phyloP scores from a whole-genome alignment of 2,329 filamentous ascomycete genomes.

The Sclerotinia glacialis region DNA sequence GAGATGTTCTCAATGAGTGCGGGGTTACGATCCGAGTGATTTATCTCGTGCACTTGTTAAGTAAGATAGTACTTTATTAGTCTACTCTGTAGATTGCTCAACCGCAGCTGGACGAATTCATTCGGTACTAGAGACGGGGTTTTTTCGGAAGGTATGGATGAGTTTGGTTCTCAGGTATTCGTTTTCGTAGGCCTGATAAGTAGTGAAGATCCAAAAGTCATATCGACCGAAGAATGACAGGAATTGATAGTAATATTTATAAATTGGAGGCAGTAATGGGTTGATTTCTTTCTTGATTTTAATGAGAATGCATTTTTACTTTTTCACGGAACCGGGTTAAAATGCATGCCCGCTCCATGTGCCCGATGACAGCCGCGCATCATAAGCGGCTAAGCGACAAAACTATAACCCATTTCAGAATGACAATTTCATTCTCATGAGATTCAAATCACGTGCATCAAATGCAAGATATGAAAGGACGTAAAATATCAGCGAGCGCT shows the following conservation, averaged over 20 bases:
- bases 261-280: not conserved
- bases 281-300: constrained; percentile 7
- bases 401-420: too few species aligned
- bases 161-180: not conserved
- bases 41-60: not conserved
- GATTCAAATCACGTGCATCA: too few species aligned
- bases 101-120: constrained; percentile 5
- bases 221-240: constrained; percentile 3
- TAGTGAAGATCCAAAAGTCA: constrained; percentile 16
- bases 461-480: too few species aligned
- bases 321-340: constrained; percentile 19
- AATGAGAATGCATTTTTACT: constrained; percentile 16
- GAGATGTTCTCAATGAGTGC: not conserved
- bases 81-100: constrained; percentile 10
- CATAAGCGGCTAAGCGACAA: constrained; percentile 5
- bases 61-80: not conserved
- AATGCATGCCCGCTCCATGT: not conserved
- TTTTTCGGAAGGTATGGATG: not conserved
- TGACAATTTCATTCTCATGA: too few species aligned
- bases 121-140: constrained; percentile 5
- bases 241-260: not conserved
- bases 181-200: constrained; percentile 11
- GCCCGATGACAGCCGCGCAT: not conserved
- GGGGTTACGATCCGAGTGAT: not conserved
- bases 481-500: constrained; percentile 1